Evolutionary conservation across 2,329 filamentous ascomycete species (phyloP).

Genomic region (Monascus ruber): DNA sequence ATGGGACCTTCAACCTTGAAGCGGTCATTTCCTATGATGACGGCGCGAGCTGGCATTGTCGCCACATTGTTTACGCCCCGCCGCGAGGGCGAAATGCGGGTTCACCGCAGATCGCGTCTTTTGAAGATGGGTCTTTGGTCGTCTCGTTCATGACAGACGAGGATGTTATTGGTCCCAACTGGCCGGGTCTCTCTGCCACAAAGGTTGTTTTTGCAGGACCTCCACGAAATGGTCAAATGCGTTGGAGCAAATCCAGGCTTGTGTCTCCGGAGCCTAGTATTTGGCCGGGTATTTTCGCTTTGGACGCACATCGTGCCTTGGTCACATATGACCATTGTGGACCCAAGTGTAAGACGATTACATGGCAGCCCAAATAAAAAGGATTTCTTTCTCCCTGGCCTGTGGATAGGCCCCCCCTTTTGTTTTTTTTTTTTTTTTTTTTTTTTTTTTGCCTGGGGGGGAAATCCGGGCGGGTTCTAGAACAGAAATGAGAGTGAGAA

Average conservation of each 20-base stretch:
- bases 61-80: slow-evolving; percentile 33
- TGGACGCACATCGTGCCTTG: slow-evolving; percentile 16
- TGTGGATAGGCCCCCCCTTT: too few relatives aligned
- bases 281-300: slow-evolving; percentile 30
- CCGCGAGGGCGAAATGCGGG: slow-evolving; percentile 32
- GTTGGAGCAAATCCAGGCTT: slow-evolving; percentile 21
- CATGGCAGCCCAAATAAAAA: slow-evolving; percentile 9
- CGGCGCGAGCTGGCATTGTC: slow-evolving; percentile 28
- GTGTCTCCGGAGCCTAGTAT: slow-evolving; percentile 22
- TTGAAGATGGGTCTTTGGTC: slow-evolving; percentile 29
- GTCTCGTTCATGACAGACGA: slow-evolving; percentile 40
- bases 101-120: slow-evolving; percentile 35
- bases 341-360: slow-evolving; percentile 15
- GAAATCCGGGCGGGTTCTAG: too few relatives aligned
- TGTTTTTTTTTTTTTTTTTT: too few relatives aligned
- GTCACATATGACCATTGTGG: slow-evolving; percentile 20
- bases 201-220: slow-evolving; percentile 31
- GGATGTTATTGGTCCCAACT: slow-evolving; percentile 23
- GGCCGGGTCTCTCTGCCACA: slow-evolving; percentile 31
- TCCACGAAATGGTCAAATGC: slow-evolving; percentile 20
- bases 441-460: too few relatives aligned
- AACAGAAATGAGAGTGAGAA: too few relatives aligned
- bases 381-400: too few relatives aligned
- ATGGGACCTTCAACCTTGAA: slow-evolving; percentile 33
- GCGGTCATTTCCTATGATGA: slow-evolving; percentile 37